Base-by-base conservation (phyloP, 139 green algal genomes). In the Chlorella sp. region DNA sequence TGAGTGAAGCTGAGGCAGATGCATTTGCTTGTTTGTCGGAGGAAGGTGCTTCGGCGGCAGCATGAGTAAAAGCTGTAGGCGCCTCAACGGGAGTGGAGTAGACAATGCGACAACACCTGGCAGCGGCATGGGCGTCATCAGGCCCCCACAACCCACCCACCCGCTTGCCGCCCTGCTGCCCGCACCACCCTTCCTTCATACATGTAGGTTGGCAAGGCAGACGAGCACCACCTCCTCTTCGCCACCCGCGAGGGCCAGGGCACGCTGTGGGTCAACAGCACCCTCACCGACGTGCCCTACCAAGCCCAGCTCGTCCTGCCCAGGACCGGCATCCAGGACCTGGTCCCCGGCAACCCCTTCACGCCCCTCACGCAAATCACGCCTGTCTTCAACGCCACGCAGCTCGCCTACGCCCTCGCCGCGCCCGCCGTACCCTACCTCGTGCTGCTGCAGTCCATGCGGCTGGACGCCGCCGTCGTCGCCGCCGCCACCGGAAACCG, bases 201-300 rank as follows among this genome's bases (percentile, higher is more conserved):
- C n/a, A n/a, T 55, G 17, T 17, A 55, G 42, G 42, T 55, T 55
- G 42, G 42, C 10, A 17, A 17, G 10, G 42, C 42, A 17, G 42
- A 55, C 42, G 42, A 55, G 55, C 55, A 64, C 24, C 6, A 27
- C 55, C 55, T 64, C 24, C 55, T 64, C 55, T 64, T 64, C 55
- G 27, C 20, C 4, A 30, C 4, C 4, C 55, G 55, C 14, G 22
- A 31, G 55, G 55, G 55, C 27, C 55, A 64, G 24, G 55, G 55
- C 55, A 64, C 55, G 20, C 55, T 31, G 55, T 64, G 55, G 55
- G 6, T 64, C 20, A 64, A 64, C 55, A 64, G 55, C 55, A 64
- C 22, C 17, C 55, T 64, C 17, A 64, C 55, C 17, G 55, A 64
- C 55, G 22, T 64, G 55, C 55, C 55, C 24, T 31, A 27, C 24